Evolutionary conservation across 108 stramenopile genomes (phyloP).

Genomic region (Cyclostephanos tholiformis): DNA sequence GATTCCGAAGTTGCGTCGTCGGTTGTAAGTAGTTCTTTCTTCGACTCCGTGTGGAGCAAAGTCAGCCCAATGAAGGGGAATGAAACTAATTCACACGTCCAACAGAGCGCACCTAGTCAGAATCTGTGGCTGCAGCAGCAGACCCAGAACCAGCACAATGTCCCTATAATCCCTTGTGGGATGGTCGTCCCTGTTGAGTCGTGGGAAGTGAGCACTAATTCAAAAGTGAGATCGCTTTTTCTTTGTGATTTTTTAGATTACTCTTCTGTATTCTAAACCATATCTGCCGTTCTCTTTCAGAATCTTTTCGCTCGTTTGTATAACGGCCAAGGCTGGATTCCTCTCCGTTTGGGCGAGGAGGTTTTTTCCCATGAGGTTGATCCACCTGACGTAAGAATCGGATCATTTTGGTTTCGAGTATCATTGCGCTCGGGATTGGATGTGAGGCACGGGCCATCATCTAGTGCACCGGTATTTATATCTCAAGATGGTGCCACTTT

Average conservation of each 20-base stretch:
- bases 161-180: constrained; percentile 67
- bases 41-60: constrained; percentile 50
- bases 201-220: constrained; percentile 37
- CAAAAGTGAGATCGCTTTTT: not conserved
- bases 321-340: constrained; percentile 87
- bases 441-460: constrained; percentile 77
- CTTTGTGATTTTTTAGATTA: not conserved
- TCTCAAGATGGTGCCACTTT: constrained; percentile 67
- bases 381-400: constrained; percentile 70
- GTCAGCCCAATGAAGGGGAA: constrained; percentile 47
- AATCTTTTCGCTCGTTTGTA: constrained; percentile 65
- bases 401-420: constrained; percentile 89
- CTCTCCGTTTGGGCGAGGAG: constrained; percentile 40
- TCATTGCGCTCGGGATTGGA: constrained; percentile 63
- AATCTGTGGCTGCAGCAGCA: constrained; percentile 5
- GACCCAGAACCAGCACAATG: not conserved
- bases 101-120: not conserved
- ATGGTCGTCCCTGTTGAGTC: constrained; percentile 70
- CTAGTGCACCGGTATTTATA: constrained; percentile 66
- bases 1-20: constrained; percentile 42
- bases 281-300: constrained; percentile 1
- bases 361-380: constrained; percentile 33
- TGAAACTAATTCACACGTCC: constrained; percentile 6
- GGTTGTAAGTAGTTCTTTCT: constrained; percentile 33
- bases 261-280: constrained; percentile 1